A percentile compares a stretch with the other conserved stretches of the same genome.
phyloP scores from a whole-genome alignment of 805 yeast species.

The Metschnikowia arizonensis region DNA sequence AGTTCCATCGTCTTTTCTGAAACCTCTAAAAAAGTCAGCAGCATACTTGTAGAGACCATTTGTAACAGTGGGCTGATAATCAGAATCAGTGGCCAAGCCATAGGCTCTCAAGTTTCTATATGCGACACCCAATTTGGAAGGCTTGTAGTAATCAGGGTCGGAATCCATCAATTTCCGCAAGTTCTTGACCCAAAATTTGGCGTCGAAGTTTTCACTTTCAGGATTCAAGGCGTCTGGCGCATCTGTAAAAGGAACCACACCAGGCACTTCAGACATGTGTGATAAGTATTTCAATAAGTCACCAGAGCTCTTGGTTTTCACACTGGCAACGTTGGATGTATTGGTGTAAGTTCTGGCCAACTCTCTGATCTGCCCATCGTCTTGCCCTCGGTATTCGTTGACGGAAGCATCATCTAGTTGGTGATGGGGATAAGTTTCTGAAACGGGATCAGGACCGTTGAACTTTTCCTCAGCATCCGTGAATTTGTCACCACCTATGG shows the following conservation, averaged over 20 bases:
- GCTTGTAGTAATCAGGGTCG: slow-evolving; percentile 62
- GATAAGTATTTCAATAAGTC: slow-evolving; percentile 39
- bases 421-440: slow-evolving; percentile 2
- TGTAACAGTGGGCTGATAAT: slow-evolving; percentile 57
- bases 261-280: slow-evolving; percentile 36
- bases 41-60: slow-evolving; percentile 27
- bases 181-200: slow-evolving; percentile 66
- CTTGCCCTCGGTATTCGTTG: slow-evolving; percentile 34
- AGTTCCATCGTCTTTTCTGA: slow-evolving; percentile 12
- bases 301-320: slow-evolving; percentile 17
- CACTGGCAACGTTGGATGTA: slow-evolving; percentile 11
- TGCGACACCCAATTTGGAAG: slow-evolving; percentile 55
- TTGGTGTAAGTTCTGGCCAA: slow-evolving; percentile 43
- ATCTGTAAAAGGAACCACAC: slow-evolving; percentile 17
- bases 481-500: slow-evolving; percentile 9
- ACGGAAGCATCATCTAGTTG: slow-evolving; percentile 11
- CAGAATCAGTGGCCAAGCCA: slow-evolving; percentile 66
- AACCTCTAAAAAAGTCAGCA: slow-evolving; percentile 20
- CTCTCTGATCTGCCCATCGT: slow-evolving; percentile 32
- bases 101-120: slow-evolving; percentile 56
- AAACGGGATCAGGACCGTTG: slow-evolving; percentile 11
- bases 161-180: slow-evolving; percentile 47
- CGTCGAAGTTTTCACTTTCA: slow-evolving; percentile 50
- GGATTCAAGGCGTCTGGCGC: slow-evolving; percentile 46
- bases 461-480: slow-evolving; percentile 8